Evolutionary conservation across 2,329 filamentous ascomycete species (phyloP).

Genomic region (Thielaviopsis musarum): DNA sequence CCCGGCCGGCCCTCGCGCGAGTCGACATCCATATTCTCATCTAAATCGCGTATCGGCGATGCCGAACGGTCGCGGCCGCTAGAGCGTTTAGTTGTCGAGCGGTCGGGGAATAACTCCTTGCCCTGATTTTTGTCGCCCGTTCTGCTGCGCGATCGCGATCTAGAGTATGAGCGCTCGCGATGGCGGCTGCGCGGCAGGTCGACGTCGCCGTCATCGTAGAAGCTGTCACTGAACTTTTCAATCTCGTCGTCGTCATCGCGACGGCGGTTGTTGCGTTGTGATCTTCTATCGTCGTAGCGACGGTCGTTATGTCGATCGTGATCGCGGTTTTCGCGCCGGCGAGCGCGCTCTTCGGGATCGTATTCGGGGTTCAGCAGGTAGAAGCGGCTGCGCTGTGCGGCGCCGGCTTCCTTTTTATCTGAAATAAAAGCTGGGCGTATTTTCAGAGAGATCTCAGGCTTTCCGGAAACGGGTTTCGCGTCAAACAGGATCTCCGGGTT

Average conservation of each 20-base stretch:
- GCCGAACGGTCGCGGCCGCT: slow-evolving; percentile 31
- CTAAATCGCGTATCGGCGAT: slow-evolving; percentile 30
- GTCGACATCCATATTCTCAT: slow-evolving; percentile 5
- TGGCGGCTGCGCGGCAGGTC: slow-evolving; percentile 21
- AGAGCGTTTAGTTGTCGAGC: slow-evolving; percentile 15
- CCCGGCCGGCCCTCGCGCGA: slow-evolving; percentile 13
- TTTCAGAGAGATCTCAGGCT: slow-evolving; percentile 51
- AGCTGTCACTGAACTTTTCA: slow-evolving; percentile 51
- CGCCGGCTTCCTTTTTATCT: slow-evolving; percentile 67
- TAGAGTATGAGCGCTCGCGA: slow-evolving; percentile 17
- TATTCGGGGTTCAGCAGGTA: slow-evolving; percentile 85
- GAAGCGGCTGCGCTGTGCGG: slow-evolving; percentile 69
- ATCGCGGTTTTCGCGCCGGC: slow-evolving; percentile 38
- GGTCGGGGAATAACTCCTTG: slow-evolving; percentile 47
- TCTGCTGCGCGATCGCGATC: slow-evolving; percentile 13
- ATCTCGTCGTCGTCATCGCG: slow-evolving; percentile 32
- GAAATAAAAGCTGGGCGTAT: slow-evolving; percentile 57
- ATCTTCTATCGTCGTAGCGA: slow-evolving; percentile 16
- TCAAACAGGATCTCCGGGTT: slow-evolving; percentile 42
- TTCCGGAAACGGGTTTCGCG: slow-evolving; percentile 50
- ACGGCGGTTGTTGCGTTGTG: slow-evolving; percentile 26
- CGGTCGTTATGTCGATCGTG: slow-evolving; percentile 43
- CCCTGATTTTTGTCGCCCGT: slow-evolving; percentile 23
- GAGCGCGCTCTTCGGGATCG: slow-evolving; percentile 59
- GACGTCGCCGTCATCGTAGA: slow-evolving; percentile 59